phyloP scores from a whole-genome alignment of 169 alveolate species.

The Eimeria praecox region DNA sequence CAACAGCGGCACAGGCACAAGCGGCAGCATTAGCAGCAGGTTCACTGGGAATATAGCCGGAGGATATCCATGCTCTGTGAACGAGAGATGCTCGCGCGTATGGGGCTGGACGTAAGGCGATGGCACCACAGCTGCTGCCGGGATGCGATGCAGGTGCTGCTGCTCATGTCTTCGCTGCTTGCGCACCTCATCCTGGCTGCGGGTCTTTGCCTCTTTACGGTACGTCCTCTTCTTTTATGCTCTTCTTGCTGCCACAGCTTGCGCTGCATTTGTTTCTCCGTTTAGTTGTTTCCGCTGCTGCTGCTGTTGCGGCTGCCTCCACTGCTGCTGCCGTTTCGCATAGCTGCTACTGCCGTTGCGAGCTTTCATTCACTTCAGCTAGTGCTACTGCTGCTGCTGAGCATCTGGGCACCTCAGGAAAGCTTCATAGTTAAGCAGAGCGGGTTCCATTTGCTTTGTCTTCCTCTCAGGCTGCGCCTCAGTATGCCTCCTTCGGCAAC shows the following conservation, averaged over 20 bases:
- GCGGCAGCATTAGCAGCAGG: background rate
- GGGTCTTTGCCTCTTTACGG: slow-evolving; percentile 58
- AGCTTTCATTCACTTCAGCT: background rate
- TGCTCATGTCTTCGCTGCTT: slow-evolving; percentile 29
- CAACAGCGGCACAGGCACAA: background rate
- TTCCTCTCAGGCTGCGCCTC: slow-evolving; percentile 48
- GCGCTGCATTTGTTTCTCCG: background rate
- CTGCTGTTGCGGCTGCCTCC: background rate
- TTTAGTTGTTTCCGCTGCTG: background rate
- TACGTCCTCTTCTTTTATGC: background rate
- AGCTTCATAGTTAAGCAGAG: background rate
- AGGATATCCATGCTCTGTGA: background rate
- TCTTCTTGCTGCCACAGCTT: background rate
- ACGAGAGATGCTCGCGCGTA: background rate
- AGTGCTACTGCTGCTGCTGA: background rate
- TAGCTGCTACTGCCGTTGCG: background rate
- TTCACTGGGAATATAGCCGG: background rate
- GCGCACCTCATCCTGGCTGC: slow-evolving; percentile 54
- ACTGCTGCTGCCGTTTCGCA: background rate
- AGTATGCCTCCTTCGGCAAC: slow-evolving; percentile 61
- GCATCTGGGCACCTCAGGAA: background rate
- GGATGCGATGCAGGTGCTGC: slow-evolving; percentile 35
- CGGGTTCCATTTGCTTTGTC: background rate
- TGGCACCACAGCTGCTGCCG: background rate
- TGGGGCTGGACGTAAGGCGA: background rate